A percentile compares a stretch with the other conserved stretches of the same genome.
Evolutionary conservation across 1,284 basidiomycete genomes (phyloP).

Genomic region (Sanghuangporus sanghuang): DNA sequence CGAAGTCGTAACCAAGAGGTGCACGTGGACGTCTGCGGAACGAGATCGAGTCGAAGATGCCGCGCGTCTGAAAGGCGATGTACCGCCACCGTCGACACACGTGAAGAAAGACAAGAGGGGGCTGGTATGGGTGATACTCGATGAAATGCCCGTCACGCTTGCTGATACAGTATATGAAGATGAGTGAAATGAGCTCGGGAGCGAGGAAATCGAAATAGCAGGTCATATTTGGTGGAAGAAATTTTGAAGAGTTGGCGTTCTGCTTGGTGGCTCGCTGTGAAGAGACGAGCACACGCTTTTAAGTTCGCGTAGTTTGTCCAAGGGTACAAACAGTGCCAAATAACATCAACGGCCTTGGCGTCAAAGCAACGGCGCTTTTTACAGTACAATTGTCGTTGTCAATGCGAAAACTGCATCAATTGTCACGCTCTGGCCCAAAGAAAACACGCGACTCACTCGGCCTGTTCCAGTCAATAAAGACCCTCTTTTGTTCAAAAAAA

Average conservation of each 20-base stretch:
- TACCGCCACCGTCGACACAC: constrained; percentile 2
- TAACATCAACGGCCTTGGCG: neutral
- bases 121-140: neutral
- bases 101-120: constrained; percentile 6
- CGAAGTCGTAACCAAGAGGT: constrained; percentile 8
- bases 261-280: neutral
- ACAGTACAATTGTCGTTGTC: neutral
- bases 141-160: neutral
- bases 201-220: constrained; percentile 1
- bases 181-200: constrained; percentile 1
- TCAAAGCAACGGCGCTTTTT: neutral
- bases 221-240: neutral
- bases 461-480: no score
- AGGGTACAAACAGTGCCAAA: neutral
- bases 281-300: neutral
- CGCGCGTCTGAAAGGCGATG: constrained; percentile 2
- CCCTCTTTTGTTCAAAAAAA: no score
- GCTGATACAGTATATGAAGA: constrained; percentile 2
- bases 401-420: neutral
- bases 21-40: neutral
- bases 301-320: neutral
- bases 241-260: neutral
- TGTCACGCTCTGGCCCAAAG: neutral
- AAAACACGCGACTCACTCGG: neutral
- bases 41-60: constrained; percentile 8